Evolutionary conservation across 1,284 basidiomycete genomes (phyloP).

Genomic region (Pseudozyma sp.): DNA sequence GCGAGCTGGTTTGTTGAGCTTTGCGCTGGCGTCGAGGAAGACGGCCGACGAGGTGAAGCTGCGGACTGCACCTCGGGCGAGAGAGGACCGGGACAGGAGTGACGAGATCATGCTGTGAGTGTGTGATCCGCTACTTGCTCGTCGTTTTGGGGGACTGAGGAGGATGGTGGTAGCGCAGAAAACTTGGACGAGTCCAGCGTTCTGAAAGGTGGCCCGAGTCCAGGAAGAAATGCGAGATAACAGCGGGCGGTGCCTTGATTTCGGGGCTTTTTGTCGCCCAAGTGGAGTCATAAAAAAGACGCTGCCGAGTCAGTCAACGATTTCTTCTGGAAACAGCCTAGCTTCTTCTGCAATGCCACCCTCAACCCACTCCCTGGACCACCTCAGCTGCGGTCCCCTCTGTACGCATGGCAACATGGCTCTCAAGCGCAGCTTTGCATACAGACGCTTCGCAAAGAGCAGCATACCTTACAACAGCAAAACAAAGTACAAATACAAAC

Average conservation of each 20-base stretch:
- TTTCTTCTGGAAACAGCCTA: no score
- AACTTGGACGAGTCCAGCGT: no score
- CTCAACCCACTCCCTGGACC: no score
- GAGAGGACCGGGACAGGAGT: constrained; percentile 15
- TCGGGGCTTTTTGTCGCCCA: background rate
- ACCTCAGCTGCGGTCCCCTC: background rate
- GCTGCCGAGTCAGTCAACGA: no score
- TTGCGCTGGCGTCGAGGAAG: constrained; percentile 27
- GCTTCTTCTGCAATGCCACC: no score
- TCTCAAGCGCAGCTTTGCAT: no score
- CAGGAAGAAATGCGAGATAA: background rate
- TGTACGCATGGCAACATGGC: background rate
- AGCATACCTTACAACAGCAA: background rate
- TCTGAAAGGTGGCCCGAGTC: background rate
- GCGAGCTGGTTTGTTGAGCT: constrained; percentile 50
- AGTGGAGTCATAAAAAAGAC: no score
- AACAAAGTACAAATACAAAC: background rate
- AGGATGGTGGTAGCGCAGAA: background rate
- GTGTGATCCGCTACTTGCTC: background rate
- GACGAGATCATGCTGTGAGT: constrained; percentile 24
- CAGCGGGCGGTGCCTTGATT: background rate
- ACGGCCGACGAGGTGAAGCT: constrained; percentile 14
- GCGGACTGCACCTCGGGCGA: constrained; percentile 9
- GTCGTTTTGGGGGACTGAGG: background rate
- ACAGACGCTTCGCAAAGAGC: background rate